These are phyloP conservation scores for Auriculariales sp. DNA, from an alignment of 768 basidiomycete genomes.

Conservation along the genomic window DNA sequence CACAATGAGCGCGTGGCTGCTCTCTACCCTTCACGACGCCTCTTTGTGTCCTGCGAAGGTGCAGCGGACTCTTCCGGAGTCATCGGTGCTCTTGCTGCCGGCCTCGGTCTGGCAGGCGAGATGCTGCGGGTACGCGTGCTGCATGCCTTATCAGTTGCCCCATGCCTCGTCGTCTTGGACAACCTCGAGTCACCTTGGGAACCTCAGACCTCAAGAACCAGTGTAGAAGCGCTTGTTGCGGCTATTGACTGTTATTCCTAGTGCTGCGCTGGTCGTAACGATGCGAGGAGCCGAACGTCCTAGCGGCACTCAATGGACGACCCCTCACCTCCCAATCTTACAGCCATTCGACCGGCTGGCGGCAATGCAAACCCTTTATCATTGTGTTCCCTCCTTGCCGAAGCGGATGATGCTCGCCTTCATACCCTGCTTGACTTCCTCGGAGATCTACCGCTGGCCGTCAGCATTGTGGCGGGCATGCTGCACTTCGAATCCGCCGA, in stretches of 20 bases:
- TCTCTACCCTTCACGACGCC: no score
- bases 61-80: no score
- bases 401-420: constrained; percentile 11
- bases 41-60: no score
- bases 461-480: constrained; percentile 12
- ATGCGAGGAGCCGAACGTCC: constrained; percentile 13
- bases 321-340: not conserved
- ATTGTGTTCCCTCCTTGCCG: constrained; percentile 9
- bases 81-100: no score
- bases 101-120: no score
- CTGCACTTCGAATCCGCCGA: constrained; percentile 9
- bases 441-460: constrained; percentile 12
- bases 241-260: constrained; percentile 13
- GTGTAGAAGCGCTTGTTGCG: constrained; percentile 15
- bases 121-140: no score
- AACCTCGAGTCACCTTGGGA: constrained; percentile 29
- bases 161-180: constrained; percentile 24
- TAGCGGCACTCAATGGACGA: constrained; percentile 1
- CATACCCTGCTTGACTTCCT: constrained; percentile 9
- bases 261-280: constrained; percentile 19
- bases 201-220: constrained; percentile 9
- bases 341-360: constrained; percentile 5
- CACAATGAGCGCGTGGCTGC: no score
- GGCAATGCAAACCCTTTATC: constrained; percentile 12
- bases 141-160: no score